Base-by-base conservation (phyloP, 768 basidiomycete genomes). In the Jaapia argillacea region DNA sequence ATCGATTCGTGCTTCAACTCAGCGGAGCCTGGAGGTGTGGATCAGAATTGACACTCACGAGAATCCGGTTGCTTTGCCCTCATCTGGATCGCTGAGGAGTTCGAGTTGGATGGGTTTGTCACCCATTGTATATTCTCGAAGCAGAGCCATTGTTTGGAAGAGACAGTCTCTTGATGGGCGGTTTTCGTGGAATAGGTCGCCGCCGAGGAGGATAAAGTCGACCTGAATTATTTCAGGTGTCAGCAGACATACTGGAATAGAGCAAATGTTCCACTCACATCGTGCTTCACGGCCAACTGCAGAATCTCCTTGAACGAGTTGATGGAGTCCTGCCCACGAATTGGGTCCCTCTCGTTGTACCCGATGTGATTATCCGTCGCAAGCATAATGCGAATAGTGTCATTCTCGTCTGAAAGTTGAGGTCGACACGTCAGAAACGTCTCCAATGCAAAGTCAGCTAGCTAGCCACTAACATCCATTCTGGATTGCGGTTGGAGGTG, bases 171-270 rank as follows among this genome's bases (percentile, higher is more conserved):
- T 68, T 23, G 88, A 88, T 0, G 96, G 96, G 48, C 91, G 79
- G 61, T 98, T 99, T 56, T 99, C 96, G 60, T 99, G 96, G 57
- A 99, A 99, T 3, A 99, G 68, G 59, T 99, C 96, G 5, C 96
- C 96, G 12, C 85, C 94, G 5, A 98, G 78, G 6, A 99, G 76
- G 36, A 99, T 74, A 58, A 98, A 89, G 65, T 99, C 96, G 43
- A 97, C 94, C 90, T 94, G 47, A 10, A 7, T 16, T 1, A 22
- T 20, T 27, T 37, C 18, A 12, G 36, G 24, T 27, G 22, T 16
- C 31, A 44, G 26, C 44, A 36, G 33, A 28, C 43, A 37, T 25
- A 40, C 27, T 41, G 21, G 5, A 37, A 42, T 12, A 43, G 43
- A 35, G 12, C 43, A 39, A 14, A 21, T 23, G 45, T 46, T 44